These are phyloP conservation scores for Hemileccinum rubropunctum DNA, from an alignment of 768 basidiomycete species.

Conservation along the genomic window DNA sequence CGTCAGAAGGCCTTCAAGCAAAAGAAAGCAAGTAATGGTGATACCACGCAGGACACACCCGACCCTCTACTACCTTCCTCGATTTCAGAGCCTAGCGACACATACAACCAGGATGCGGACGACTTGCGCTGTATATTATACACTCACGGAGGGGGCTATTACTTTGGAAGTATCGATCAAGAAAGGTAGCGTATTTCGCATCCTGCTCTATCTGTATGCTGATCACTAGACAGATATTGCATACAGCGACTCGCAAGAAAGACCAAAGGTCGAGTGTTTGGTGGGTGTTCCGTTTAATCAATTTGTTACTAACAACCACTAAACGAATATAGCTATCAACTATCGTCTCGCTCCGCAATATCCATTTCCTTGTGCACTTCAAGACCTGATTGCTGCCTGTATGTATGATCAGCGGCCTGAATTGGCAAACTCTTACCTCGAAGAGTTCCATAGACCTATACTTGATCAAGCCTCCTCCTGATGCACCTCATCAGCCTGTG, in stretches of 20 bases:
- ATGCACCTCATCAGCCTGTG: conserved; percentile 73
- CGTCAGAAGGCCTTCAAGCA: conserved; percentile 48
- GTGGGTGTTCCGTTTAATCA: conserved; percentile 33
- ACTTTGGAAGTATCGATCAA: conserved; percentile 78
- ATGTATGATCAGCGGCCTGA: conserved; percentile 19
- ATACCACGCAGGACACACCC: conserved; percentile 15
- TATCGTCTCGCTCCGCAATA: conserved; percentile 95
- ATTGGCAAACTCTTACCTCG: neutral
- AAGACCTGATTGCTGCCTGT: conserved; percentile 90
- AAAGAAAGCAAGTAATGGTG: conserved; percentile 18
- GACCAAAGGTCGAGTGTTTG: conserved; percentile 87
- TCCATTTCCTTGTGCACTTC: conserved; percentile 91
- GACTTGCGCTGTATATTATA: conserved; percentile 83
- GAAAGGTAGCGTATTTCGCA: conserved; percentile 46
- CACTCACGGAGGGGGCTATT: conserved; percentile 82
- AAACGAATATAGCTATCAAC: conserved; percentile 55
- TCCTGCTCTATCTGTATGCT: conserved; percentile 2
- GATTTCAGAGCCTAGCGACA: conserved; percentile 30
- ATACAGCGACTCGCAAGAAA: conserved; percentile 88
- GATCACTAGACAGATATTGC: conserved; percentile 46
- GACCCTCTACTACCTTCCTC: conserved; percentile 15
- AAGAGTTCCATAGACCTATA: conserved; percentile 61
- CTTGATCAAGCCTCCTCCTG: conserved; percentile 83
- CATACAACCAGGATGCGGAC: conserved; percentile 72
- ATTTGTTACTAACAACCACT: neutral